These are phyloP conservation scores for Taphrina wiesneri DNA, from an alignment of 1,139 yeast species.

Conservation along the genomic window DNA sequence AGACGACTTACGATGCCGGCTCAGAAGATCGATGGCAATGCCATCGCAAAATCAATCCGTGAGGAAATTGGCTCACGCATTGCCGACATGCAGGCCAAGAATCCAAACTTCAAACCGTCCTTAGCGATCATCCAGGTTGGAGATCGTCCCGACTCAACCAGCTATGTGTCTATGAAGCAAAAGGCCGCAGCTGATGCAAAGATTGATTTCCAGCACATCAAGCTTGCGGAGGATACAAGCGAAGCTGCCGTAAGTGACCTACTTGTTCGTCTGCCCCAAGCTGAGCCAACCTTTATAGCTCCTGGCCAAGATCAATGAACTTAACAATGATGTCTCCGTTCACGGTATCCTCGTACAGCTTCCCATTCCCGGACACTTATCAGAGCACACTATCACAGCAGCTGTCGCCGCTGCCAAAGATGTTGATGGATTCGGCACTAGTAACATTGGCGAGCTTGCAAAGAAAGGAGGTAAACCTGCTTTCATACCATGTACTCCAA, in stretches of 20 bases:
- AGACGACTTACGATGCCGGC: slow-evolving; percentile 28
- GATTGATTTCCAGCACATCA: slow-evolving; percentile 67
- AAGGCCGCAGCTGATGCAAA: slow-evolving; percentile 71
- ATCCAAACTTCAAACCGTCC: slow-evolving; percentile 61
- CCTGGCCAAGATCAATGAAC: slow-evolving; percentile 57
- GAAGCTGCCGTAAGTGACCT: slow-evolving; percentile 44
- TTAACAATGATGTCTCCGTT: slow-evolving; percentile 68
- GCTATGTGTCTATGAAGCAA: slow-evolving; percentile 93
- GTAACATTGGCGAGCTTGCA: slow-evolving; percentile 86
- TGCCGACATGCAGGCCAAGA: slow-evolving; percentile 33
- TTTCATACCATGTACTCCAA: slow-evolving; percentile 94
- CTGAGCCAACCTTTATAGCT: slow-evolving; percentile 49
- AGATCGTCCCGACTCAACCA: slow-evolving; percentile 80
- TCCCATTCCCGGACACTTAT: slow-evolving; percentile 80
- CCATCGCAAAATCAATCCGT: slow-evolving; percentile 38
- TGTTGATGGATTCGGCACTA: slow-evolving; percentile 93
- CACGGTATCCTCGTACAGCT: slow-evolving; percentile 91
- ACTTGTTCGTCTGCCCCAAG: neutral
- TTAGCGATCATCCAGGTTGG: slow-evolving; percentile 90
- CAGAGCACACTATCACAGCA: slow-evolving; percentile 75
- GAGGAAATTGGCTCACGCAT: slow-evolving; percentile 38
- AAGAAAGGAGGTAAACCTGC: slow-evolving; percentile 83
- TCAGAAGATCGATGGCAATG: slow-evolving; percentile 34
- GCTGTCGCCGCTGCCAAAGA: slow-evolving; percentile 79
- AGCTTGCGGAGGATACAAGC: slow-evolving; percentile 58